These are phyloP conservation scores for Mortierella polycephala DNA, from an alignment of 371 early-diverging fungal genomes.

Conservation along the genomic window DNA sequence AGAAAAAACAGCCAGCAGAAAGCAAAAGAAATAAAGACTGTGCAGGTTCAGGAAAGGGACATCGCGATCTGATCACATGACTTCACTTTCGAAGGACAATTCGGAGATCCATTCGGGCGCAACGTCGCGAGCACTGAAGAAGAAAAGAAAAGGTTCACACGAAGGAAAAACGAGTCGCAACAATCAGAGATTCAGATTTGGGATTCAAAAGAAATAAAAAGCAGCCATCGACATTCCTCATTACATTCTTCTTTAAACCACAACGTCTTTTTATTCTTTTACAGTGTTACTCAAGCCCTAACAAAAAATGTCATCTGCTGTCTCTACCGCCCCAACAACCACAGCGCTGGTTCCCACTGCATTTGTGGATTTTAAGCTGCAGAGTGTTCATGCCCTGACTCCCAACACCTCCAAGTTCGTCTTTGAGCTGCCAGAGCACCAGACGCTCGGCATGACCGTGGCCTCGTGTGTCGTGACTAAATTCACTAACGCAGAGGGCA, in stretches of 20 bases:
- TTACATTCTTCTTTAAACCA: not conserved
- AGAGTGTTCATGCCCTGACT: conserved; percentile 66
- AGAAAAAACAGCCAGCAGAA: no score
- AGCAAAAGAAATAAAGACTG: no score
- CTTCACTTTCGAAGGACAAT: no score
- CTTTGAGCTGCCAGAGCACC: conserved; percentile 78
- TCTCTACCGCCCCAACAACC: not conserved
- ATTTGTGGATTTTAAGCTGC: conserved; percentile 76
- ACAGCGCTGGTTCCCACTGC: conserved; percentile 66
- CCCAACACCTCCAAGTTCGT: conserved; percentile 83
- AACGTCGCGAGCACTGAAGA: no score
- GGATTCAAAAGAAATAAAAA: no score
- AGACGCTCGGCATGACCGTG: conserved; percentile 74
- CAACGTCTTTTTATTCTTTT: not conserved
- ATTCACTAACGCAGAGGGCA: conserved; percentile 58
- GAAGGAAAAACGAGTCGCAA: no score
- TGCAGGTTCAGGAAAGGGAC: no score
- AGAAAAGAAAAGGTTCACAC: no score
- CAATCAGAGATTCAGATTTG: no score
- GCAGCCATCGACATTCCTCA: no score
- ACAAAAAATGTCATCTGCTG: conserved; percentile 10
- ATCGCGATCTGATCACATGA: no score
- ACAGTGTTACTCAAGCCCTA: not conserved
- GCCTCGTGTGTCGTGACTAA: conserved; percentile 84
- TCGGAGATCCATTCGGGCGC: no score